Conservation (phyloP, 1,284 basidiomycete genomes). For the Heterobasidion annosum region DNA sequence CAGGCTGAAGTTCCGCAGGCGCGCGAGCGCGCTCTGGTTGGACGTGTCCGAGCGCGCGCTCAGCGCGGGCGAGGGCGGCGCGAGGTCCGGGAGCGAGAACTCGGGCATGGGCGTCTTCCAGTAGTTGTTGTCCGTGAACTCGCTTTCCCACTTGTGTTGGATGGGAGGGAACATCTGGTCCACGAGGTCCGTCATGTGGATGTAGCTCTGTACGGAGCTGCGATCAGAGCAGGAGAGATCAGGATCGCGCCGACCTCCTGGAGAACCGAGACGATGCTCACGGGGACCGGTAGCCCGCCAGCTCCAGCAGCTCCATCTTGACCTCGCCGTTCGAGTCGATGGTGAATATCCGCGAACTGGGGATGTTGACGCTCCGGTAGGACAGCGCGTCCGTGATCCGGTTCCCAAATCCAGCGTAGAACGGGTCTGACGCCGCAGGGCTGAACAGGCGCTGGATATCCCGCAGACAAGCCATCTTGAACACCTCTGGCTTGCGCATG, state of each 20-base stretch:
- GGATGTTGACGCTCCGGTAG: slow-evolving; percentile 93
- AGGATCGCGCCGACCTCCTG: not conserved
- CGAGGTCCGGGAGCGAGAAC: slow-evolving; percentile 81
- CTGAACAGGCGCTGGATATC: slow-evolving; percentile 95
- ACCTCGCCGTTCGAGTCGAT: slow-evolving; percentile 95
- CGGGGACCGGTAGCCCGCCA: slow-evolving; percentile 96
- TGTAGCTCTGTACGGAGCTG: slow-evolving; percentile 48
- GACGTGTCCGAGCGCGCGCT: slow-evolving; percentile 87
- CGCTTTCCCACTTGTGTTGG: slow-evolving; percentile 77
- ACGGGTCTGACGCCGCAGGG: slow-evolving; percentile 62
- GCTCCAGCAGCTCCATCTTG: slow-evolving; percentile 93
- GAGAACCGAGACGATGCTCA: slow-evolving; percentile 27
- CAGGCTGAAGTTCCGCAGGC: slow-evolving; percentile 76
- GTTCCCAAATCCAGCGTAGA: slow-evolving; percentile 98
- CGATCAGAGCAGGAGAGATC: slow-evolving; percentile 6
- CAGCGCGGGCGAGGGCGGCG: slow-evolving; percentile 85
- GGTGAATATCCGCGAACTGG: slow-evolving; percentile 94
- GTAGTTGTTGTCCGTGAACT: slow-evolving; percentile 96
- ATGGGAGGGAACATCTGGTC: slow-evolving; percentile 99
- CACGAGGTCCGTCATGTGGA: slow-evolving; percentile 97
- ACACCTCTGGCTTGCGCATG: slow-evolving; percentile 97
- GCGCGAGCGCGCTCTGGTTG: slow-evolving; percentile 61
- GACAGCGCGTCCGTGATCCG: slow-evolving; percentile 97
- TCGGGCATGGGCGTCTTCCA: slow-evolving; percentile 83
- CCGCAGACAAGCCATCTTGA: slow-evolving; percentile 99